Evolutionary conservation across 2,329 filamentous ascomycete species (phyloP).

Genomic region (Exserohilum rostratum): DNA sequence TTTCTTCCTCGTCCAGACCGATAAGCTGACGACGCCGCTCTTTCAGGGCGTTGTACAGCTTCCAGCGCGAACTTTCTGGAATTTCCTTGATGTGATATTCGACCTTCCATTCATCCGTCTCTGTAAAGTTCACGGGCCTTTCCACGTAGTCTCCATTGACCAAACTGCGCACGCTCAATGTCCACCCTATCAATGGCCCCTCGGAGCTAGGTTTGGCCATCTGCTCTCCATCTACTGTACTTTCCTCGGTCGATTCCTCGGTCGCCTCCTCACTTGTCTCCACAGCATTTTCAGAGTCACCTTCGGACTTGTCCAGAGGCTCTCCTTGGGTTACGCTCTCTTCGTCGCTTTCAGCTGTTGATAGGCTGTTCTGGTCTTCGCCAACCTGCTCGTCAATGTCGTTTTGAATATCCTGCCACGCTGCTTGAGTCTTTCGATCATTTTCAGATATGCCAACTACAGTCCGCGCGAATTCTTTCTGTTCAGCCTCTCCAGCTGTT

Average conservation of each 20-base stretch:
- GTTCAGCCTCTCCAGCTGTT: conserved; percentile 64
- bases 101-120: conserved; percentile 68
- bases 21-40: conserved; percentile 58
- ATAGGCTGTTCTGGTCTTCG: conserved; percentile 25
- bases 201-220: background rate
- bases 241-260: background rate
- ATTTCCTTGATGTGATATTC: conserved; percentile 76
- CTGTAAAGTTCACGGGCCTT: conserved; percentile 61
- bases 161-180: conserved; percentile 73
- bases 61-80: conserved; percentile 16
- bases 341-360: conserved; percentile 20
- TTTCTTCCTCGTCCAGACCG: conserved; percentile 50
- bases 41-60: conserved; percentile 52
- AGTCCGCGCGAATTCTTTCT: conserved; percentile 71
- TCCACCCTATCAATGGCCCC: conserved; percentile 67
- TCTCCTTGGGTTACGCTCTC: conserved; percentile 5
- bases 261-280: background rate
- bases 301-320: background rate
- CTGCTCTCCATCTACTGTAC: background rate
- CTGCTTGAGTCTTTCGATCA: conserved; percentile 36
- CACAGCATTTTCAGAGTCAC: background rate
- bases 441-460: conserved; percentile 56
- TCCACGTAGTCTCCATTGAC: conserved; percentile 69
- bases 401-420: conserved; percentile 42
- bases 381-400: conserved; percentile 41